Conservation (phyloP, 2,329 filamentous ascomycete genomes). For the Verticillium nonalfalfae region DNA sequence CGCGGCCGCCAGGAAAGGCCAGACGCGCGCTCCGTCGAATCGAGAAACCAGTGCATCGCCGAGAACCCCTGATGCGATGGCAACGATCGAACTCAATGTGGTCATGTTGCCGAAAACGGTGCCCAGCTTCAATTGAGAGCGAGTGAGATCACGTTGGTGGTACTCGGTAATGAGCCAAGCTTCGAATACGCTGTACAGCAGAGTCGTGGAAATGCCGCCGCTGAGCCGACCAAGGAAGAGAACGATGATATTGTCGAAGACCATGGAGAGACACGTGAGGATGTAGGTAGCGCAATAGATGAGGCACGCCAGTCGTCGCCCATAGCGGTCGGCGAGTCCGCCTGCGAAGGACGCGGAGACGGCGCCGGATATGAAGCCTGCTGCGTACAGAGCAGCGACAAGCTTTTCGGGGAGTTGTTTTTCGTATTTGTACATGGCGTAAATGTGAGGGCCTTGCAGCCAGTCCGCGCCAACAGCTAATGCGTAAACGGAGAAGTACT, state of each 20-base stretch:
- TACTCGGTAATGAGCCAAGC: slow-evolving; percentile 56
- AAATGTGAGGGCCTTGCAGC: slow-evolving; percentile 39
- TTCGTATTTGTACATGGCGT: slow-evolving; percentile 45
- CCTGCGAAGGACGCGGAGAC: slow-evolving; percentile 34
- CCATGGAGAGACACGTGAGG: slow-evolving; percentile 43
- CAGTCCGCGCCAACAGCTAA: slow-evolving; percentile 25
- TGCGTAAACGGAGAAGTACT: slow-evolving; percentile 19
- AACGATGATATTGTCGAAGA: slow-evolving; percentile 31
- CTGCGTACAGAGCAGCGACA: slow-evolving; percentile 38
- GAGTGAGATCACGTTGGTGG: slow-evolving; percentile 36
- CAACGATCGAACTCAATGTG: slow-evolving; percentile 47
- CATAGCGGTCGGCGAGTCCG: slow-evolving; percentile 33
- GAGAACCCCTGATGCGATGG: slow-evolving; percentile 45
- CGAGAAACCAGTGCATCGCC: slow-evolving; percentile 43
- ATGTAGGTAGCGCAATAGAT: slow-evolving; percentile 47
- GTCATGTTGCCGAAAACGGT: slow-evolving; percentile 46
- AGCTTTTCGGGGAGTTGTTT: slow-evolving; percentile 35
- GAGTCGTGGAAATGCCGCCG: slow-evolving; percentile 49
- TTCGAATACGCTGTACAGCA: slow-evolving; percentile 54
- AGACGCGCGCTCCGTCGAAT: slow-evolving; percentile 37
- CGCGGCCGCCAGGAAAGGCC: slow-evolving; percentile 44
- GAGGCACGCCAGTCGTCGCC: slow-evolving; percentile 44
- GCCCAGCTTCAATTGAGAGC: slow-evolving; percentile 33
- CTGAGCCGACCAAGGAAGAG: slow-evolving; percentile 48
- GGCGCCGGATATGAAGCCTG: slow-evolving; percentile 42